Evolutionary conservation across 768 basidiomycete genomes (phyloP), one percentile per base, ranked within the genome.

Genomic region (Arthromyces matolae): DNA sequence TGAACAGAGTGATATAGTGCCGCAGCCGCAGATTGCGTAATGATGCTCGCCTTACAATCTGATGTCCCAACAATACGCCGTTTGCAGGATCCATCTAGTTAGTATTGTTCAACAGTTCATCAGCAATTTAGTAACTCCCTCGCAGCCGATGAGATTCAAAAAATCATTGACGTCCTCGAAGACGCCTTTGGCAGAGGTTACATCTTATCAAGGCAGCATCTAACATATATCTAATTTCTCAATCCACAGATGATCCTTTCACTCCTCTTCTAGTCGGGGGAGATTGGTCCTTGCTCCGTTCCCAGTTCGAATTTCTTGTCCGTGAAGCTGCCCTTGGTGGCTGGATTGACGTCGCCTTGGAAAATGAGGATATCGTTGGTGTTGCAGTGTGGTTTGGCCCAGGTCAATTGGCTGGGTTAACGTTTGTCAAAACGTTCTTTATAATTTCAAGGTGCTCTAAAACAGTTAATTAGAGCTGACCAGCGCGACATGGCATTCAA

Each of bases 381-480:
- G 63, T 57, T 6, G 62, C 64, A 8, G 14, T 63, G 10, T 67
- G 65, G 64, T 65, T 58, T 51, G 61, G 64, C 0, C 68, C 66
- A 5, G 65, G 66, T 1, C 52, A 56, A 38, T 50, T 48, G 13
- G 38, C 52, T 14, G 53, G 60, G 24, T 43, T 56, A 3, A 66
- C 60, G 64, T 64, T 42, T 18, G 60, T 48, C 24, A 19, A 24
- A 9, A 13, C 14, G 2, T 10, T 27, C 8, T 9, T n/a, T 33
- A 23, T 31, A 18, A 36, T 23, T 9, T 12, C 12, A 10, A 18
- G 25, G 19, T 31, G 20, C 37, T 42, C 27, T 22, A n/a, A n/a
- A n/a, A n/a, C n/a, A n/a, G n/a, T n/a, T 19, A 25, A 27, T 18
- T 52, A 63, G 47, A 27, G 58, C 61, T 28, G 64, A 64, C 42